Base-by-base conservation (phyloP, 768 basidiomycete species). In the Coprinellus micaceus region DNA sequence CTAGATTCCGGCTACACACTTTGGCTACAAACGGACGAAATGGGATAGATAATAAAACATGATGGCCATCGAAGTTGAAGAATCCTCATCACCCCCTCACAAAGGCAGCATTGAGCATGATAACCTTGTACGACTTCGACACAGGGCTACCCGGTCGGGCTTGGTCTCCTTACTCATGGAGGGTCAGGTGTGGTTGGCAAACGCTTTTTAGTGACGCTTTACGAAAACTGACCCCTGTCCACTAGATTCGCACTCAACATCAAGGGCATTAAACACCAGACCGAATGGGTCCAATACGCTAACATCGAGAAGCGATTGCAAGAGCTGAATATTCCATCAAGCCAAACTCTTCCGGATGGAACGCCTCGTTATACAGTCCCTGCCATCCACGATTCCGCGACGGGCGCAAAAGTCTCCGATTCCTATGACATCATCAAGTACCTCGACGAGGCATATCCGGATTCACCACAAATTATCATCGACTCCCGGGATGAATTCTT, bases 41-140 rank as follows among this genome's bases (percentile, higher is more conserved):
- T n/a, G n/a, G n/a, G n/a, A n/a, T n/a, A n/a, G n/a, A n/a, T n/a
- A n/a, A n/a, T n/a, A n/a, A n/a, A n/a, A n/a, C n/a, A n/a, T n/a
- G n/a, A n/a, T n/a, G n/a, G n/a, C n/a, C n/a, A n/a, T n/a, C n/a
- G n/a, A n/a, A n/a, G n/a, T n/a, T n/a, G n/a, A n/a, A n/a, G n/a
- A n/a, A n/a, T n/a, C n/a, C n/a, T n/a, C n/a, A n/a, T n/a, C n/a
- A n/a, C n/a, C n/a, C n/a, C n/a, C n/a, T n/a, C n/a, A n/a, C n/a
- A n/a, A n/a, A n/a, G n/a, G n/a, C n/a, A n/a, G n/a, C n/a, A n/a
- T n/a, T n/a, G n/a, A 55, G 56, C 22, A 58, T 63, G 22, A 69
- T 76, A 52, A 64, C 64, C 6, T 58, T 79, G 28, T 77, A 76
- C 60, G 77, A 79, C 58, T 72, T 75, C 44, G 61, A 70, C 4